These are phyloP conservation scores for Trypanosomatidae sp. DNA, from an alignment of 208 protist genomes.

Conservation along the genomic window DNA sequence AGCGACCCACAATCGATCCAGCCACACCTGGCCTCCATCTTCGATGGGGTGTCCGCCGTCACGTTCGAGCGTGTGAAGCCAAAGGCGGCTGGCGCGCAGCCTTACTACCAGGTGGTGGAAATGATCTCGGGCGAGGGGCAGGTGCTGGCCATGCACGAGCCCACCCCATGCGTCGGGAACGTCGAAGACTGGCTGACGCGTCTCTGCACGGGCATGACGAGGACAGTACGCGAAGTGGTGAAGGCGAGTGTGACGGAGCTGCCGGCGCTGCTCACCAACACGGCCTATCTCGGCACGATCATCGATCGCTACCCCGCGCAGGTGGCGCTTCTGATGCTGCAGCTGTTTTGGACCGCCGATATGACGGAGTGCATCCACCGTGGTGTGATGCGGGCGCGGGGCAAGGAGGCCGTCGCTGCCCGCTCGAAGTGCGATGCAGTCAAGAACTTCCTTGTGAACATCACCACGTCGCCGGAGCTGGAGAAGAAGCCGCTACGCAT, in stretches of 20 bases:
- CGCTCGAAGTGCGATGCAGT: slow-evolving; percentile 87
- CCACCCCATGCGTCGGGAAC: slow-evolving; percentile 91
- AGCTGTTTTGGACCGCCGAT: slow-evolving; percentile 97
- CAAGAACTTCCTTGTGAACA: slow-evolving; percentile 91
- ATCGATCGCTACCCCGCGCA: slow-evolving; percentile 95
- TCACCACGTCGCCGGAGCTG: slow-evolving; percentile 89
- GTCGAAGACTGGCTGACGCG: slow-evolving; percentile 95
- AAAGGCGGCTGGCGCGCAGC: slow-evolving; percentile 87
- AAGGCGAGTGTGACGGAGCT: slow-evolving; percentile 90
- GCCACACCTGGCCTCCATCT: slow-evolving; percentile 93
- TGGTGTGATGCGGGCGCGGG: slow-evolving; percentile 77
- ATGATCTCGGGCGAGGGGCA: slow-evolving; percentile 93
- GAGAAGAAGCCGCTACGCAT: slow-evolving; percentile 86
- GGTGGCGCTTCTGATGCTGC: slow-evolving; percentile 95
- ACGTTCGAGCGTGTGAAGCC: slow-evolving; percentile 92
- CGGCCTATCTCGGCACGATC: slow-evolving; percentile 88
- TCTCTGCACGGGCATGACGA: slow-evolving; percentile 91
- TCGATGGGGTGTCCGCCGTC: slow-evolving; percentile 91
- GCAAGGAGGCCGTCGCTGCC: slow-evolving; percentile 71
- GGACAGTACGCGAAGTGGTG: slow-evolving; percentile 90
- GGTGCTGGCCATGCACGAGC: slow-evolving; percentile 83
- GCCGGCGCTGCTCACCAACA: slow-evolving; percentile 80
- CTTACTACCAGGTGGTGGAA: slow-evolving; percentile 92
- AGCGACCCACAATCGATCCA: slow-evolving; percentile 95
- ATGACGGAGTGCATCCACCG: slow-evolving; percentile 93